Conservation (phyloP, 192 early-diverging fungal species). For the Gaertneriomyces sp. region DNA sequence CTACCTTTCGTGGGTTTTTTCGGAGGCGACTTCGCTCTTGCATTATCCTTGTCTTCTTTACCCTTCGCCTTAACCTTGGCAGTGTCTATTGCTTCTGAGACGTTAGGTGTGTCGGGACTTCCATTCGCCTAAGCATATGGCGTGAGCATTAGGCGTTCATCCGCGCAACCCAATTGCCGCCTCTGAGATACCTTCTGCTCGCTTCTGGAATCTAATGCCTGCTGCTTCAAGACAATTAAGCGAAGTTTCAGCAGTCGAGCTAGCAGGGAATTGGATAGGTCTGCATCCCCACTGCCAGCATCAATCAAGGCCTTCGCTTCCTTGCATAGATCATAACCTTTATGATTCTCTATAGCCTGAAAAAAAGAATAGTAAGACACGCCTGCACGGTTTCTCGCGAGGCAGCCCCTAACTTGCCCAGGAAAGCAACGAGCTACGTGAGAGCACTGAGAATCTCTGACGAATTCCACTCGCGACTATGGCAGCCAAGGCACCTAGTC, state of each 20-base stretch:
- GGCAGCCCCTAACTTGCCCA: constrained; percentile 35
- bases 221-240: constrained; percentile 42
- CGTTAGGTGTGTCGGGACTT: no score
- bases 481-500: constrained; percentile 24
- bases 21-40: constrained; percentile 26
- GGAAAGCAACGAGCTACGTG: constrained; percentile 32
- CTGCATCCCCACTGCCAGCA: constrained; percentile 24
- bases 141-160: no score
- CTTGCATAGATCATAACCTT: constrained; percentile 43
- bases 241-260: constrained; percentile 42
- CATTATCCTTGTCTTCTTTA: constrained; percentile 31
- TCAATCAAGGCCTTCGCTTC: constrained; percentile 46
- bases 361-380: neutral
- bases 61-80: constrained; percentile 23
- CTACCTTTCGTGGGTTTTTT: constrained; percentile 42
- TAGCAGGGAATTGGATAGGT: constrained; percentile 40
- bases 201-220: constrained; percentile 47
- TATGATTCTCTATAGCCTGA: constrained; percentile 41
- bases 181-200: constrained; percentile 20
- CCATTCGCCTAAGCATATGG: no score
- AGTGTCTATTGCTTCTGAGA: constrained; percentile 10
- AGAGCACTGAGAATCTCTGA: constrained; percentile 38
- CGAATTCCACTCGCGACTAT: constrained; percentile 38
- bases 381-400: no score
- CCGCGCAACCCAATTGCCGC: no score